Conservation (phyloP, 768 basidiomycete species). For the Mycena metata region DNA sequence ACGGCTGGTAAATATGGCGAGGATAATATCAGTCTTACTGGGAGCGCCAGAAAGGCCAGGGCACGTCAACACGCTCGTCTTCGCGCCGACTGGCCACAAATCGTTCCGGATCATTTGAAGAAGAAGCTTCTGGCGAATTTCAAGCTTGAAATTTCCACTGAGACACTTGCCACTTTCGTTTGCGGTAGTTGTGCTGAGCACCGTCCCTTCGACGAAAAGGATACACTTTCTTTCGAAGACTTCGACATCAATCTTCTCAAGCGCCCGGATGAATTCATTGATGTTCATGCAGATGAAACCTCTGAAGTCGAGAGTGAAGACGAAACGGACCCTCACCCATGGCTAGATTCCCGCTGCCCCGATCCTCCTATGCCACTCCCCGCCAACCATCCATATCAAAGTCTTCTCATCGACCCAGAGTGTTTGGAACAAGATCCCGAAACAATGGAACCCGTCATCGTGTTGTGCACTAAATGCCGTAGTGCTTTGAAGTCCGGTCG, state of each 20-base stretch:
- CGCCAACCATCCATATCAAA: background rate
- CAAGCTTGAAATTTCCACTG: background rate
- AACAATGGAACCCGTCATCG: background rate
- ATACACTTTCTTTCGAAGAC: background rate
- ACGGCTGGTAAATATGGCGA: background rate
- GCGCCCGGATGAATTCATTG: constrained; percentile 1
- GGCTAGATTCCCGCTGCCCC: background rate
- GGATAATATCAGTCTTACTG: background rate
- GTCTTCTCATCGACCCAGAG: background rate
- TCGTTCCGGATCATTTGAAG: background rate
- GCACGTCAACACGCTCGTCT: background rate
- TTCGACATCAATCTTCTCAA: background rate
- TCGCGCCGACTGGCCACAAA: background rate
- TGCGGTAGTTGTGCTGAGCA: background rate
- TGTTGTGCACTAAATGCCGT: background rate
- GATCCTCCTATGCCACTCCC: background rate
- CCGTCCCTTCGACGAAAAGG: background rate
- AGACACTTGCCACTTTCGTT: background rate
- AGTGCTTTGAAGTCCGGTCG: background rate
- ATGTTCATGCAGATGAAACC: background rate
- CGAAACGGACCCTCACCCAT: too few relatives aligned
- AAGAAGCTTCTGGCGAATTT: background rate
- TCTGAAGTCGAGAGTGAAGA: too few relatives aligned
- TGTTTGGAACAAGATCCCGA: background rate
- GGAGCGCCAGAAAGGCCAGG: background rate